phyloP scores from a whole-genome alignment of 2,329 filamentous ascomycete genomes.

The Scedosporium apiospermum region DNA sequence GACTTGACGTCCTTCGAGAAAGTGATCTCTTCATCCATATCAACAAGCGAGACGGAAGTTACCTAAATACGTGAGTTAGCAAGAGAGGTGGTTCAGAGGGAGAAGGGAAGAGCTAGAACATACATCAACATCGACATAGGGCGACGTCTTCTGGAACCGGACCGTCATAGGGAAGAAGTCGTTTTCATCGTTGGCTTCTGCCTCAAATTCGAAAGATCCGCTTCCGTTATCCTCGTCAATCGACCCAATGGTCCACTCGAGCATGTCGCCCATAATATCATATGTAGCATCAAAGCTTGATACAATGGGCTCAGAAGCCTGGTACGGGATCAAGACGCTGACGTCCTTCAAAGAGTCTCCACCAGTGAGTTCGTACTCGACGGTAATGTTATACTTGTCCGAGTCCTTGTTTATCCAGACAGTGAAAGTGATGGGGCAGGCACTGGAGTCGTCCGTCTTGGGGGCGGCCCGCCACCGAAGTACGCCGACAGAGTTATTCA shows the following conservation, averaged over 20 bases:
- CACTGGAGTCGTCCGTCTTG: constrained; percentile 67
- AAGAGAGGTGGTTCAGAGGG: constrained; percentile 5
- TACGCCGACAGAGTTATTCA: constrained; percentile 88
- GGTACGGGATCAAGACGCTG: constrained; percentile 77
- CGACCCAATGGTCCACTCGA: constrained; percentile 88
- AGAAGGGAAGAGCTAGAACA: constrained; percentile 28
- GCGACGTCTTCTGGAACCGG: constrained; percentile 74
- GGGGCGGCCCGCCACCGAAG: constrained; percentile 85
- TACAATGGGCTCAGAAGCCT: constrained; percentile 73
- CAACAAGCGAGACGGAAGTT: constrained; percentile 57
- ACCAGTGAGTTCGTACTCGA: constrained; percentile 90
- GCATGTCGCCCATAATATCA: constrained; percentile 81
- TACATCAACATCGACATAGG: constrained; percentile 91
- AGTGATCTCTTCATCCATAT: constrained; percentile 67
- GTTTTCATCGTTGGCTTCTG: constrained; percentile 74
- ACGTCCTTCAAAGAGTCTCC: constrained; percentile 74
- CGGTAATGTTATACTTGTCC: constrained; percentile 77
- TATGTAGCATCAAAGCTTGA: constrained; percentile 92
- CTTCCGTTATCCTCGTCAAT: constrained; percentile 74
- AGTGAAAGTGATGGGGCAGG: constrained; percentile 89
- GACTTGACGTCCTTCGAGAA: constrained; percentile 79
- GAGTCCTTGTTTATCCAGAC: constrained; percentile 93
- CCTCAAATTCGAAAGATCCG: constrained; percentile 93
- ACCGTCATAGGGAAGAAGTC: constrained; percentile 98
- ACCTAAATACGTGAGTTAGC: constrained; percentile 36